A percentile compares a stretch with the other conserved stretches of the same genome.
Evolutionary conservation across 108 stramenopile genomes (phyloP).

Genomic region (Cyclostephanos tholiformis): DNA sequence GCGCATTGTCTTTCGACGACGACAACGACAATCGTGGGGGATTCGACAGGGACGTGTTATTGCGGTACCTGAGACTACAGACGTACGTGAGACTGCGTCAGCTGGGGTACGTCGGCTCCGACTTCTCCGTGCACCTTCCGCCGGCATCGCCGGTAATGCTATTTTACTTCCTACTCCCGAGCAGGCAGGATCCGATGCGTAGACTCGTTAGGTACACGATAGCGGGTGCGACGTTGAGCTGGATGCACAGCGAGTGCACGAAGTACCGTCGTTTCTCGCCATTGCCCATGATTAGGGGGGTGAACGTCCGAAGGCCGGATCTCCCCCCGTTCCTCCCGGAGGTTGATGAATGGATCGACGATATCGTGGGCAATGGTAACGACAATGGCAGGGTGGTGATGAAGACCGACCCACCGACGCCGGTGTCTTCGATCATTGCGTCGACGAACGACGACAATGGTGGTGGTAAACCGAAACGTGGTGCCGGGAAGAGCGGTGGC

Average conservation of each 20-base stretch:
- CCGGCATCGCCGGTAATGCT: conserved; percentile 71
- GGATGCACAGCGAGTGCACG: conserved; percentile 72
- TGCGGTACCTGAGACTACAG: conserved; percentile 42
- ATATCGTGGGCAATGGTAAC: background rate
- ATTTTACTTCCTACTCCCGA: conserved; percentile 61
- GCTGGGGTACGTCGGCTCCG: conserved; percentile 55
- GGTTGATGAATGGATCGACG: conserved; percentile 17
- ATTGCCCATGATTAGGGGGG: conserved; percentile 50
- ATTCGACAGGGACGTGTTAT: conserved; percentile 29
- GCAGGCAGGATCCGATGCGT: conserved; percentile 29
- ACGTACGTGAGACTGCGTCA: conserved; percentile 43
- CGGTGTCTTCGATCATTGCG: conserved; percentile 12
- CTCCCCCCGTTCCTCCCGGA: conserved; percentile 83
- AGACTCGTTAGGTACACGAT: conserved; percentile 24
- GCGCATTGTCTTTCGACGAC: background rate
- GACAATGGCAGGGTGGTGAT: background rate
- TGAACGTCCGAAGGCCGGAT: conserved; percentile 55
- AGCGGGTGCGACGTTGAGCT: conserved; percentile 66
- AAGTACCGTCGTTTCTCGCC: conserved; percentile 64
- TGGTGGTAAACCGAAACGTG: background rate
- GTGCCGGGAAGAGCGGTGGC: background rate
- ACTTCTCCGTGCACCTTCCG: conserved; percentile 79
- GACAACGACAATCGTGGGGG: conserved; percentile 1
- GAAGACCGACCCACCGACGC: background rate
- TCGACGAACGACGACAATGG: conserved; percentile 5